These are phyloP conservation scores for Calonectria henricotiae DNA, from an alignment of 2,329 filamentous ascomycete genomes.

Conservation along the genomic window DNA sequence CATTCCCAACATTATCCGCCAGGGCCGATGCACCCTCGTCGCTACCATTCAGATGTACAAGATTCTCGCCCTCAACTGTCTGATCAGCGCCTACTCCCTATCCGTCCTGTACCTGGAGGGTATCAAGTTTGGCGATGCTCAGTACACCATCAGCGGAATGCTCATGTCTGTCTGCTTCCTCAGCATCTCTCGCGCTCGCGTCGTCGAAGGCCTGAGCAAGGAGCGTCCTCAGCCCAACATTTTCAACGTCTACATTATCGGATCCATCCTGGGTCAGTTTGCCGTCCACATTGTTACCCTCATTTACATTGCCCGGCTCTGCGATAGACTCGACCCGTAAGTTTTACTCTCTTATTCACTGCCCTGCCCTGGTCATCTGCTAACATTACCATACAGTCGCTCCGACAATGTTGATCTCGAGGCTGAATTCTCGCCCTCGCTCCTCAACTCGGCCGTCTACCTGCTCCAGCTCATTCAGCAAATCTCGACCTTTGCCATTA, in stretches of 20 bases:
- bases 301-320: slow-evolving; percentile 93
- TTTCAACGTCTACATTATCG: slow-evolving; percentile 99
- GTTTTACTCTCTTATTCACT: slow-evolving; percentile 57
- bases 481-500: slow-evolving; percentile 98
- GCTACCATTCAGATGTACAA: slow-evolving; percentile 99
- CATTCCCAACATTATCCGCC: slow-evolving; percentile 97
- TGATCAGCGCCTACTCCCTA: slow-evolving; percentile 97
- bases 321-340: slow-evolving; percentile 88
- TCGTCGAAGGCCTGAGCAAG: slow-evolving; percentile 95
- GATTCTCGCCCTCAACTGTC: slow-evolving; percentile 96
- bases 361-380: slow-evolving; percentile 21
- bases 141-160: slow-evolving; percentile 99
- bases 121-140: slow-evolving; percentile 98
- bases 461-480: slow-evolving; percentile 98
- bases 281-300: slow-evolving; percentile 94
- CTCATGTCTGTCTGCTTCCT: slow-evolving; percentile 99
- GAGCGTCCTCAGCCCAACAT: slow-evolving; percentile 98
- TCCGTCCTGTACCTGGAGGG: slow-evolving; percentile 97
- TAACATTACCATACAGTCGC: slow-evolving; percentile 61
- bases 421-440: slow-evolving; percentile 92
- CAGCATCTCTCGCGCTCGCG: slow-evolving; percentile 97
- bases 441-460: slow-evolving; percentile 97
- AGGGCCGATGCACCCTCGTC: slow-evolving; percentile 96
- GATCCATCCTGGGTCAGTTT: slow-evolving; percentile 96
- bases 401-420: slow-evolving; percentile 85